Evolutionary conservation across 2,329 filamentous ascomycete genomes (phyloP), one percentile per base, ranked within the genome.

Genomic region (Verticillium klebahnii): DNA sequence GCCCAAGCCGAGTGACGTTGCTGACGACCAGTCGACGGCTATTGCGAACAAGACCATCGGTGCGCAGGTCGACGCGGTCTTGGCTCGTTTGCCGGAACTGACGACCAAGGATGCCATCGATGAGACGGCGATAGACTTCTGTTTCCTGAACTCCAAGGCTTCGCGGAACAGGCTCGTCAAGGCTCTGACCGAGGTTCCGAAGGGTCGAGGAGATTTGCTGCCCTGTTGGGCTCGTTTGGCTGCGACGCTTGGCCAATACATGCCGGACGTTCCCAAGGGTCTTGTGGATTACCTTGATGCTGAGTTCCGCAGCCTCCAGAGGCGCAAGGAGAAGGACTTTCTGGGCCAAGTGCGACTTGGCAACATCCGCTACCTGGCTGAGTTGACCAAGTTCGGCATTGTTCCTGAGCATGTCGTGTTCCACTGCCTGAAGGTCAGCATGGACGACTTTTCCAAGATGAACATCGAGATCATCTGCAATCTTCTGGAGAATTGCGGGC

Each of bases 401-500:
- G 95, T 99, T 9, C 95, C 96, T 0, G 95, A 99, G 74, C 95
- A 99, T 75, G 94, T 99, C 66, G 96, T 99, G 60, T 99, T 99
- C 72, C 95, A 99, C 72, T 99, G 95, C 72, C 86, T 99, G 69
- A 99, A 97, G 75, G 94, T 99, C 73, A 96, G 94, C 68, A 79
- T 99, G 32, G 95, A 99, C 70, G 95, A 99, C 71, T 99, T 99
- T 72, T 97, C 95, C 2, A 87, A 94, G 64, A 97, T 97, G 91
- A 99, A 99, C 71, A 97, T 99, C 66, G 96, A 99, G 74, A 97
- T 99, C 69, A 94, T 99, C 66, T 96, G 93, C 70, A 96, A 96
- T 70, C 82, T 99, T 32, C 83, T 99, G 25, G 95, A 99, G 74
- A 98, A 98, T 66, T 99, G 96, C 71, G 95, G 95, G 54, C 88